Evolutionary conservation across 192 early-diverging fungal species (phyloP), one percentile per base, ranked within the genome.

Genomic region (Entomortierella chlamydospora): DNA sequence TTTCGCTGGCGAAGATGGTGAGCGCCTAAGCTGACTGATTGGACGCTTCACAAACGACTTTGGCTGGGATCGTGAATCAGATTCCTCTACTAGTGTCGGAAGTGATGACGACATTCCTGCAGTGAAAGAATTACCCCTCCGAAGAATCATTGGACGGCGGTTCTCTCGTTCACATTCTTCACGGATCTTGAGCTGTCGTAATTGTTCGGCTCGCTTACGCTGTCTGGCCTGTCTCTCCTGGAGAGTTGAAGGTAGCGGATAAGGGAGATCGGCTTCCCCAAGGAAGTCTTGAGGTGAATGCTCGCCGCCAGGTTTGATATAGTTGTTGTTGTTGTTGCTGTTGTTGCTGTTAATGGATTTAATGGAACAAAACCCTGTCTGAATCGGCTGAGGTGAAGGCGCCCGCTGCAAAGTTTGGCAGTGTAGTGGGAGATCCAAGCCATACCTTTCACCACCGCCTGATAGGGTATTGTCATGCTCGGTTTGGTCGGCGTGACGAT

Each of bases 211-310:
- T 20, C 74, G 25, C 26, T 79, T 79, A 34, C 74, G 67, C 42
- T 79, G 74, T 20, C 74, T 51, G 0, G 68, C 59, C 51, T 70
- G 74, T 8, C 68, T 43, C 37, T 79, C 74, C 31, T 79, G 74
- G 8, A 65, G 41, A 1, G 74, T 70, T 9, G 74, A 65, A 17
- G 74, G 74, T 12, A 70, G 25, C n/a, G 74, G 74, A 52, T 70
- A 79, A 2, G 74, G 74, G 22, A 79, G 43, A 51, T 79, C 74
- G 1, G 74, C 68, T 42, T 79, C 74, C 8, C 74, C 74, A 50
- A 79, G 34, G 52, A 70, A 79, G 23, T 79, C 74, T 26, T 70
- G 74, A 0, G 68, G 74, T 8, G 68, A 70, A 5, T 67, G 61
- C 50, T 79, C 74, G 1, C 67, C 65, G 42, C 55, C 64, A 4